Evolutionary conservation across 148 eudicot genomes (phyloP).

Genomic region (Polygonum aviculare): DNA sequence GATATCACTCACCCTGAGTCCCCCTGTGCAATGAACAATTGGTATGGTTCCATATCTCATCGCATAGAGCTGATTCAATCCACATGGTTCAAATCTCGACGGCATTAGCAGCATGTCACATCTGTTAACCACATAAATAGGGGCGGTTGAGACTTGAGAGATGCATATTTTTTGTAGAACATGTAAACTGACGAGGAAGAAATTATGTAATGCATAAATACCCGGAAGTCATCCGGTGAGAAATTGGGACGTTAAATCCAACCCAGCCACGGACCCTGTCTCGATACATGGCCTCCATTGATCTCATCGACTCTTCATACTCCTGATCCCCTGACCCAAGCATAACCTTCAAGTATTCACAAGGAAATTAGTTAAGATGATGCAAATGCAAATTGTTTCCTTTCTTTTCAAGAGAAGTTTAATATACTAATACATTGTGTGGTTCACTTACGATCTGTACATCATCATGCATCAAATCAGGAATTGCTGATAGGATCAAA

Average conservation of each 20-base stretch:
- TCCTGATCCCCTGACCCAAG: conserved; percentile 82
- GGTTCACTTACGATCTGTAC: conserved; percentile 73
- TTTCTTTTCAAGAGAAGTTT: not conserved
- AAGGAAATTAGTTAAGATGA: not conserved
- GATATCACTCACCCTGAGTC: conserved; percentile 60
- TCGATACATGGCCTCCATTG: conserved; percentile 38
- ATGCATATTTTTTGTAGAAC: not conserved
- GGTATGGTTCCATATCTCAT: conserved; percentile 98
- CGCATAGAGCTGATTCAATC: conserved; percentile 89
- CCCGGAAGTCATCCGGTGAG: conserved; percentile 97
- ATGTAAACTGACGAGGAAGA: not conserved
- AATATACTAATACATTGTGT: not conserved
- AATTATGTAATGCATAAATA: conserved; percentile 19
- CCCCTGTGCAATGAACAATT: conserved; percentile 87
- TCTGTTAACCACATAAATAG: conserved; percentile 26
- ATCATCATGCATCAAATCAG: conserved; percentile 79
- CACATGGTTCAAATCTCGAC: conserved; percentile 98
- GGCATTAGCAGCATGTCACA: conserved; percentile 96
- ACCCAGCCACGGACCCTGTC: conserved; percentile 94
- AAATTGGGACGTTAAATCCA: conserved; percentile 90
- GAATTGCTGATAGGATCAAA: conserved; percentile 57
- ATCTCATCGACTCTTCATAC: conserved; percentile 94
- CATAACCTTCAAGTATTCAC: conserved; percentile 46
- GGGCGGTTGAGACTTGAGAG: not conserved
- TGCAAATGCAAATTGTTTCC: not conserved